These are phyloP conservation scores for Entomortierella beljakovae DNA, from an alignment of 192 early-diverging fungal species.

Conservation along the genomic window DNA sequence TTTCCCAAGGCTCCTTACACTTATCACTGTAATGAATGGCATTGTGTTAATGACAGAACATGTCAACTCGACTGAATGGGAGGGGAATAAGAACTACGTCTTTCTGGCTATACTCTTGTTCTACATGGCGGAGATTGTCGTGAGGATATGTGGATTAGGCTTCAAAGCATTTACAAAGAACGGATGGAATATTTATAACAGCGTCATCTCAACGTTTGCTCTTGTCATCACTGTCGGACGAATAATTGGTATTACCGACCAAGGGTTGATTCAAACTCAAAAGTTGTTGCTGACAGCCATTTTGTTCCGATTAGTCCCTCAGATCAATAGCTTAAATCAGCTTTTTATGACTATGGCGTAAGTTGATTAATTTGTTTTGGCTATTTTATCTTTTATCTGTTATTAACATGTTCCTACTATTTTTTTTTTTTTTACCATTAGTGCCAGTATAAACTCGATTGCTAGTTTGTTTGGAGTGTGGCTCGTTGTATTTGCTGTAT, in stretches of 20 bases:
- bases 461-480: conserved; percentile 68
- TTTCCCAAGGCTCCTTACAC: conserved; percentile 58
- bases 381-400: not conserved
- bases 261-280: conserved; percentile 59
- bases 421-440: conserved; percentile 1
- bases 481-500: conserved; percentile 67
- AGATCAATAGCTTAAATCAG: conserved; percentile 67
- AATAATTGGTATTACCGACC: conserved; percentile 18
- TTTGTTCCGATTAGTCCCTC: conserved; percentile 67
- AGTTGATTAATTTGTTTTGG: conserved; percentile 7
- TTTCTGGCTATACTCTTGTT: conserved; percentile 59
- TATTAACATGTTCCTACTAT: not conserved
- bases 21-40: conserved; percentile 61
- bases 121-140: conserved; percentile 60
- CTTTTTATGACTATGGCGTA: conserved; percentile 72
- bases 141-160: conserved; percentile 63
- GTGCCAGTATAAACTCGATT: conserved; percentile 59
- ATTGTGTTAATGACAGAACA: conserved; percentile 55
- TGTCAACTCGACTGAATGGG: conserved; percentile 20
- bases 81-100: conserved; percentile 48
- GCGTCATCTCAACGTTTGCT: conserved; percentile 68
- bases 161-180: conserved; percentile 61
- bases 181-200: conserved; percentile 74
- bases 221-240: conserved; percentile 34
- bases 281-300: conserved; percentile 68